A percentile compares a stretch with the other conserved stretches of the same genome.
Conservation (phyloP, 345 rosid species). For the Eucalyptus marginata region DNA sequence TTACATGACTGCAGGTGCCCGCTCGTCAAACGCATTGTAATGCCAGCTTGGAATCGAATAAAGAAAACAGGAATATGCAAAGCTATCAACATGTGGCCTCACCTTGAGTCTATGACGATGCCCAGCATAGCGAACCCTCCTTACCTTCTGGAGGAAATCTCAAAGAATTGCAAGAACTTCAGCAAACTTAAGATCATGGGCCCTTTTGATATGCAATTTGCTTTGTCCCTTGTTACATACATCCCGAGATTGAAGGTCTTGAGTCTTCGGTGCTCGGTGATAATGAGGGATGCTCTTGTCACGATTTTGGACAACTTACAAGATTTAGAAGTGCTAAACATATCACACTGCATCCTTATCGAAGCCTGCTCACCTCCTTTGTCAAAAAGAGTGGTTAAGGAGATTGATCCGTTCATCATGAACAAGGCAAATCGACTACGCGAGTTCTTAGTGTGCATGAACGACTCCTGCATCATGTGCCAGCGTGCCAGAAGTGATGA, state of each 20-base stretch:
- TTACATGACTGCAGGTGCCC: constrained; percentile 42
- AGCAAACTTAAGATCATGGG: constrained; percentile 80
- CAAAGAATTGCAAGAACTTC: constrained; percentile 52
- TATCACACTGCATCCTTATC: constrained; percentile 60
- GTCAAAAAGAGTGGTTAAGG: constrained; percentile 19
- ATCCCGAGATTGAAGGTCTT: constrained; percentile 45
- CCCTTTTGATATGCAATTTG: constrained; percentile 44
- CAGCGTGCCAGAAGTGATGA: constrained; percentile 53
- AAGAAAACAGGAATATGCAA: constrained; percentile 63
- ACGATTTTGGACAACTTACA: constrained; percentile 40
- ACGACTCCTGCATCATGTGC: constrained; percentile 56
- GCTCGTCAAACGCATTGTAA: constrained; percentile 42
- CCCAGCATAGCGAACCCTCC: constrained; percentile 75
- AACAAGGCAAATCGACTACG: constrained; percentile 44
- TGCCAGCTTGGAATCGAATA: constrained; percentile 90
- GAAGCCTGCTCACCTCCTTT: constrained; percentile 28
- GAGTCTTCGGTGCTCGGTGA: constrained; percentile 63
- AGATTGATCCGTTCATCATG: constrained; percentile 35
- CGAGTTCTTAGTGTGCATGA: constrained; percentile 52
- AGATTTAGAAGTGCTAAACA: constrained; percentile 62
- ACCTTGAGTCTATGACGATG: constrained; percentile 87
- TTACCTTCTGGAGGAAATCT: constrained; percentile 60
- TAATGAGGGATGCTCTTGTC: constrained; percentile 49
- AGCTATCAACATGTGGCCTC: constrained; percentile 58
- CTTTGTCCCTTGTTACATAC: constrained; percentile 16